Evolutionary conservation across 192 early-diverging fungal species (phyloP).

Genomic region (Pilobolus umbonatus): DNA sequence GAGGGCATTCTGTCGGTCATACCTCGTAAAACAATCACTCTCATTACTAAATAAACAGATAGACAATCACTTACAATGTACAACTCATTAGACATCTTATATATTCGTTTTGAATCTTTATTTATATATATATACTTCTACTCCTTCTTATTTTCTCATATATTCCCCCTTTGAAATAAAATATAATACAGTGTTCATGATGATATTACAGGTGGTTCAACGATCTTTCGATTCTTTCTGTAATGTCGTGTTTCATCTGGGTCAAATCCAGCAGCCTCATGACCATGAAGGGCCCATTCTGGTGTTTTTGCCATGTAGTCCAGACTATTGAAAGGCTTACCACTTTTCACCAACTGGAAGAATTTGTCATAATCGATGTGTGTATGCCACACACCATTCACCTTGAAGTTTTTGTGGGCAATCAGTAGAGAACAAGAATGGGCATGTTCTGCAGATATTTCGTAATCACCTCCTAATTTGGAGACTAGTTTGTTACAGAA

Average conservation of each 20-base stretch:
- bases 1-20: constrained; percentile 12
- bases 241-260: constrained; percentile 64
- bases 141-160: neutral
- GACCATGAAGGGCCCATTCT: constrained; percentile 64
- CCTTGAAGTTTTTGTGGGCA: constrained; percentile 60
- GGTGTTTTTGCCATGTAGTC: constrained; percentile 70
- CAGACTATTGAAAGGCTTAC: constrained; percentile 50
- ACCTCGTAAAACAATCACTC: constrained; percentile 5
- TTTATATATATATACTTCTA: neutral
- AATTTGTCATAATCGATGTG: constrained; percentile 73
- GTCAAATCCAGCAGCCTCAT: constrained; percentile 62
- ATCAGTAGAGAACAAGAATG: constrained; percentile 68
- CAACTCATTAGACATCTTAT: too few relatives aligned
- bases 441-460: constrained; percentile 65
- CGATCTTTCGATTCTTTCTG: constrained; percentile 42
- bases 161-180: too few relatives aligned
- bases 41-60: neutral
- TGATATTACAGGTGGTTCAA: constrained; percentile 10
- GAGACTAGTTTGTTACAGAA: constrained; percentile 57
- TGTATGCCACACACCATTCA: constrained; percentile 63
- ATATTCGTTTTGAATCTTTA: neutral
- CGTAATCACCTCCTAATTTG: constrained; percentile 55
- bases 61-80: too few relatives aligned
- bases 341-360: constrained; percentile 53
- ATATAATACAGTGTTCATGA: too few relatives aligned